Evolutionary conservation across 2,329 filamentous ascomycete species (phyloP), one percentile per base, ranked within the genome.

Genomic region (Thermomyces lanuginosus): DNA sequence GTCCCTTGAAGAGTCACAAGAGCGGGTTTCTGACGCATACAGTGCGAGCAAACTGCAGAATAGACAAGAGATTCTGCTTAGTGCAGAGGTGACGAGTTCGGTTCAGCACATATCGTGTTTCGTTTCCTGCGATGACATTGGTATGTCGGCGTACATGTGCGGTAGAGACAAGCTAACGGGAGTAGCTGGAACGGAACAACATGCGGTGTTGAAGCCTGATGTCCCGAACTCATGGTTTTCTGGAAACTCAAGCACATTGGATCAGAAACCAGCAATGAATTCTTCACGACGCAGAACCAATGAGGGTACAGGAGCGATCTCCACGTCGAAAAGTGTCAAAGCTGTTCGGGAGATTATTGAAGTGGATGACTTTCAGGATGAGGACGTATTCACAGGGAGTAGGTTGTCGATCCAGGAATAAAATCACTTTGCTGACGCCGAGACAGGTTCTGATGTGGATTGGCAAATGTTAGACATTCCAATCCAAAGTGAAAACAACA

Each of bases 101-200:
- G 63, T 67, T 10, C 67, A 76, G 30, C 54, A 62, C 3, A 66
- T 89, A 17, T 63, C 63, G 13, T 80, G 72, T 33, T 70, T 74
- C 43, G 61, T 84, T 25, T 78, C 80, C 48, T 95, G 84, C 37
- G 86, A 93, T 52, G 75, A 82, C 22, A 76, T 95, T 40, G 80
- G 67, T 69, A 47, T 34, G 53, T 9, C 9, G 5, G 11, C 12
- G 8, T 10, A 6, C 8, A 17, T n/a, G n/a, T 8, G 14, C 8
- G 22, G 0, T 21, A 12, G 15, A 5, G 4, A 21, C 11, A 27
- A 7, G 33, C 49, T 17, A 46, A 8, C 1, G 9, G 4, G 27
- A 6, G 3, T 29, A 68, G 69, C 68, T 34, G 69, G 69, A 7
- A 73, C 69, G 7, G 48, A 63, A 42, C 58, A 61, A 33, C 52